Evolutionary conservation across 495 filamentous ascomycete species (phyloP), one percentile per base, ranked within the genome.

Genomic region (Stereocaulon alpinum): DNA sequence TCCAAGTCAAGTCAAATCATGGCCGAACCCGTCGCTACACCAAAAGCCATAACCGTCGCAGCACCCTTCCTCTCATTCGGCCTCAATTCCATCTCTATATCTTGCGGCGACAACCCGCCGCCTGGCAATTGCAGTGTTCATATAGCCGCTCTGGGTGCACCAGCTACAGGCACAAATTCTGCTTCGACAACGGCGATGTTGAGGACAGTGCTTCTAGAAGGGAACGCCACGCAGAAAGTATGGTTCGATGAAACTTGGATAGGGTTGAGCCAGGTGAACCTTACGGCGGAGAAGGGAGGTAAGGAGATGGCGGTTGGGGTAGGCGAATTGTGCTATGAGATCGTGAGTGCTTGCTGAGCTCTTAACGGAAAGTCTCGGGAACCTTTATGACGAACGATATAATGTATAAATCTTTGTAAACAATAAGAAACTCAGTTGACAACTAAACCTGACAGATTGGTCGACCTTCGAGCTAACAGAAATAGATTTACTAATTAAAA

Each of bases 11-110:
- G 10, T 5, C 27, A 51, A 40, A 49, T 52, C 49, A n/a, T 58
- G 15, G 40, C 54, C 55, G 54, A 29, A 40, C 18, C 58, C 10
- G n/a, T 50, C 29, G 49, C 58, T 27, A 12, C 41, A 24, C 50
- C 44, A 14, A 64, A 64, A 61, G n/a, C 40, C 10, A 60, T 62
- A 10, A 4, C 55, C 48, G 34, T 58, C 17, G n/a, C 55, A 7
- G 55, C 60, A 6, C 20, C 30, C 41, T 50, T 40, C 41, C 37
- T 45, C 24, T 51, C 44, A 5, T 62, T 58, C 55, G 22, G 24
- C 11, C 30, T 62, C 6, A 40, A 12, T 2, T 58, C 55, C 14
- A 44, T 62, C n/a, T 27, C 45, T 40, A 27, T 62, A 7, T 53
- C 60, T 18, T 62, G 60, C 30, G 45, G 37, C 14, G 24, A 12